Evolutionary conservation across 306 rosid genomes (phyloP).

Genomic region (Cajanus cajan): DNA sequence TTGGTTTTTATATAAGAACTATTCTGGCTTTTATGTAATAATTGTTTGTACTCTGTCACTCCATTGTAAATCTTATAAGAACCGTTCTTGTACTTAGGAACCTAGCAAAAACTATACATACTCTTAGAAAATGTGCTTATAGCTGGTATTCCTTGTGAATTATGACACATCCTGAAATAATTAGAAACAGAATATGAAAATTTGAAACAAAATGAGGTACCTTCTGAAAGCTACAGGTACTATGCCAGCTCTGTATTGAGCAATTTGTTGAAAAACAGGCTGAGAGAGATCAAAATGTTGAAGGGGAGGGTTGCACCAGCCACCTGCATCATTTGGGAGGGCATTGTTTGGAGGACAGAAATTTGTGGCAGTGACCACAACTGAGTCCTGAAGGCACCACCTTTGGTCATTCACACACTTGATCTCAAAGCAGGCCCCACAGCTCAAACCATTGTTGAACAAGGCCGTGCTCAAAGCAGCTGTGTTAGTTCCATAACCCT

Average conservation of each 20-base stretch:
- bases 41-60: no score
- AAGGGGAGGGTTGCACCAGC: conserved; percentile 84
- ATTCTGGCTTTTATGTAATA: no score
- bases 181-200: not conserved
- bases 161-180: not conserved
- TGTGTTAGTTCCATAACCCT: conserved; percentile 68
- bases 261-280: conserved; percentile 69
- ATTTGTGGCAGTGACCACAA: conserved; percentile 71
- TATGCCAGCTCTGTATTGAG: conserved; percentile 62
- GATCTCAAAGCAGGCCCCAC: conserved; percentile 74
- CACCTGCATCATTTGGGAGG: conserved; percentile 67
- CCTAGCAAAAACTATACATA: not conserved
- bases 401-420: conserved; percentile 54
- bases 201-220: conserved; percentile 26
- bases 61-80: no score
- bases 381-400: conserved; percentile 57
- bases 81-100: not conserved
- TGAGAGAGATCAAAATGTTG: conserved; percentile 74
- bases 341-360: conserved; percentile 78
- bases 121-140: not conserved
- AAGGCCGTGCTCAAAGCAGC: conserved; percentile 71
- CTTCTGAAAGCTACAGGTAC: conserved; percentile 64
- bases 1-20: no score
- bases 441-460: conserved; percentile 66
- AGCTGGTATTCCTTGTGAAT: not conserved